phyloP scores from a whole-genome alignment of 1,284 basidiomycete genomes.

The Gomphus sp. region DNA sequence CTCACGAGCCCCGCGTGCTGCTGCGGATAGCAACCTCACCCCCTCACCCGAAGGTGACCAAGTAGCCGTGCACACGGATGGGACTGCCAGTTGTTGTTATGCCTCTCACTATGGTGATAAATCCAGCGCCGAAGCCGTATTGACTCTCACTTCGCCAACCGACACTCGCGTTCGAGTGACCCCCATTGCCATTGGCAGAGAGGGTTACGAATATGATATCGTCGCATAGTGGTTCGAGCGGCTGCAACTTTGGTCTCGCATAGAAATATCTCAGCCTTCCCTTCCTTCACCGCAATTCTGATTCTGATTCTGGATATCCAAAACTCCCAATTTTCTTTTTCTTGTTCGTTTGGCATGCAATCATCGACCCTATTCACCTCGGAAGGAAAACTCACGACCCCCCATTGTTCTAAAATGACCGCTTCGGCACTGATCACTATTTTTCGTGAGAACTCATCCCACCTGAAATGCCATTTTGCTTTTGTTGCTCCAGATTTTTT shows the following conservation, averaged over 20 bases:
- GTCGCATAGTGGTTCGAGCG: neutral
- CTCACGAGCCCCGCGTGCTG: neutral
- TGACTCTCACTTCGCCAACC: neutral
- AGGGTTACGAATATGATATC: neutral
- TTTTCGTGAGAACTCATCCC: neutral
- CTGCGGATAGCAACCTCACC: neutral
- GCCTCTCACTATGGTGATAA: neutral
- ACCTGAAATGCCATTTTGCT: no score
- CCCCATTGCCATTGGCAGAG: neutral
- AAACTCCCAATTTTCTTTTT: neutral
- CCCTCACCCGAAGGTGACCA: neutral
- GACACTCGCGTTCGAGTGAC: neutral
- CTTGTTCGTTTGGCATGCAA: neutral
- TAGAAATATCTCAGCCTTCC: no score
- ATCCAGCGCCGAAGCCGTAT: neutral
- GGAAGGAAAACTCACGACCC: constrained; percentile 4
- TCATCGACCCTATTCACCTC: neutral
- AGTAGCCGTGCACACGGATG: neutral
- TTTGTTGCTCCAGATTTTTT: no score
- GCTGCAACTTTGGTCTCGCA: neutral
- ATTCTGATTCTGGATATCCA: neutral
- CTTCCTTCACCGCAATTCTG: no score
- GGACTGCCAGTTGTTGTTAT: neutral
- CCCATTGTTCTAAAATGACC: neutral
- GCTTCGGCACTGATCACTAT: neutral